Base-by-base conservation (phyloP, 1,139 yeast genomes). In the Debaryomycetaceae sp. region DNA sequence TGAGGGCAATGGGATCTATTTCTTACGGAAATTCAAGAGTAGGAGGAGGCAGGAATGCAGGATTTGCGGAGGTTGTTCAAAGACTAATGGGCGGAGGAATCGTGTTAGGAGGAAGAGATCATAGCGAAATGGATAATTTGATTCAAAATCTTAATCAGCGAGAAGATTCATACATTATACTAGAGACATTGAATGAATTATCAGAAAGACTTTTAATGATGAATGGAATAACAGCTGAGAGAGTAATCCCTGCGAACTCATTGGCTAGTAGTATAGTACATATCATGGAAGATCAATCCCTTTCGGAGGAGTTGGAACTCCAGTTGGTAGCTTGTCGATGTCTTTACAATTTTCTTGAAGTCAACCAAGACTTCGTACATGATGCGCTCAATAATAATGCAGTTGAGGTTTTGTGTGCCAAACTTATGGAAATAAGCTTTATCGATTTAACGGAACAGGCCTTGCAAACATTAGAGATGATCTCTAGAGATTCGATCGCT, bases 381-480 rank as follows among this genome's bases (percentile, higher is more conserved):
- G 79, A 76, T 43, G 83, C 90, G 5, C 83, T 88, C 6, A 74
- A 77, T 38, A 80, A 80, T 24, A 83, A 86, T 39, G 87, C 86
- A 1, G 78, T 90, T 9, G 83, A 81, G 37, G 81, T 80, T 0
- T 68, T 93, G 37, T 81, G 87, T 53, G 70, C 74, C 9, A 87
- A 87, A 54, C 65, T 93, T 39, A 62, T 80, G 51, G 96, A 89
- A 53, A 85, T 91, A 17, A 81, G 83, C 46, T 90, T 81, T 60
- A 91, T 93, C 44, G 99, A 93, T 61, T 71, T 93, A 47, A 78
- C 97, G 0, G 99, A 93, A 60, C 97, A 91, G 62, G 91, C 93
- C 0, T 67, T 93, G 38, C 91, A 85, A 53, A 83, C 95, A 0
- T 66, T 86, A 44, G 91, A 85, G 59, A 73, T 81, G 65, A 78